phyloP scores from a whole-genome alignment of 176 grass and related monocot genomes.

The Carex littledalei region DNA sequence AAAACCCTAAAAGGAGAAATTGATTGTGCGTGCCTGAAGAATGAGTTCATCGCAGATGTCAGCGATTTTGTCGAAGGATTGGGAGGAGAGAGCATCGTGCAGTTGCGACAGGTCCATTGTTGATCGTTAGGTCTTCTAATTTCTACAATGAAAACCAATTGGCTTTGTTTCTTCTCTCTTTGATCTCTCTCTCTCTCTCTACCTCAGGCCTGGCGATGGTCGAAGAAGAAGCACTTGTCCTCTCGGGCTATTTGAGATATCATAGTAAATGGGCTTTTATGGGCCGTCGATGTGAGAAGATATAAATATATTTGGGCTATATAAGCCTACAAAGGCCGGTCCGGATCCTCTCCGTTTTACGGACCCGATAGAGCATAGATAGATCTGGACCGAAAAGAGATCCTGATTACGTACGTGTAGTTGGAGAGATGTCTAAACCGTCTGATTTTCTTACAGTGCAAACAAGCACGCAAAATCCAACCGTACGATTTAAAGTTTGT shows the following conservation, averaged over 20 bases:
- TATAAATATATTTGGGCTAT: background rate
- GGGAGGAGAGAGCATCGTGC: constrained; percentile 40
- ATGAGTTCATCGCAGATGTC: constrained; percentile 64
- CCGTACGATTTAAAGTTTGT: too few relatives aligned
- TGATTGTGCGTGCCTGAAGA: constrained; percentile 35
- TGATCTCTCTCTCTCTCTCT: background rate
- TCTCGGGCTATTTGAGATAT: background rate
- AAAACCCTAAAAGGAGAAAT: constrained; percentile 21
- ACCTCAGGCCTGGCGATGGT: background rate
- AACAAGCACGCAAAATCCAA: too few relatives aligned
- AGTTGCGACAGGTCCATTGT: constrained; percentile 69
- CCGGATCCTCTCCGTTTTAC: background rate
- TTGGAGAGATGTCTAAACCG: background rate
- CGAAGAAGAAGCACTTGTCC: background rate
- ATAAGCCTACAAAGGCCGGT: background rate
- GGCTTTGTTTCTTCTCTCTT: too few relatives aligned
- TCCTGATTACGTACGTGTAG: background rate
- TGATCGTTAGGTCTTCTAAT: background rate
- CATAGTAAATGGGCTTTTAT: background rate
- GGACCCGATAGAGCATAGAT: too few relatives aligned
- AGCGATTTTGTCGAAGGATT: constrained; percentile 43
- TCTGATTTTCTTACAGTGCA: background rate
- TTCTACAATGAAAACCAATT: background rate
- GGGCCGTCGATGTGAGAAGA: background rate
- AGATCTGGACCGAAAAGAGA: too few relatives aligned